A percentile compares a stretch with the other conserved stretches of the same genome.
These are phyloP conservation scores for Naegleria fowleri DNA, from an alignment of 208 protist species.

Conservation along the genomic window DNA sequence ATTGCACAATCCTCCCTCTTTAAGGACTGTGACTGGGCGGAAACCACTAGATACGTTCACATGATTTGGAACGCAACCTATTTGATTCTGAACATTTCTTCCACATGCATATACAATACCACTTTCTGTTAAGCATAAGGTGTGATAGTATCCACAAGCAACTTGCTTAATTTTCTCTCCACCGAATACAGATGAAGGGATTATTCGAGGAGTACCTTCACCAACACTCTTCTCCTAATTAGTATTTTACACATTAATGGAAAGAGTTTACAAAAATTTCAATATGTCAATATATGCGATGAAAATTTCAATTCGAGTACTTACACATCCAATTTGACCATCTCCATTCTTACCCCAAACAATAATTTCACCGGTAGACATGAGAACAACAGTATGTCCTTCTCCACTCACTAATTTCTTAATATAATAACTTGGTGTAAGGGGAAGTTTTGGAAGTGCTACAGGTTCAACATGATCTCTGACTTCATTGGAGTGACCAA, in stretches of 20 bases:
- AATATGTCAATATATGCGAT: too few relatives aligned
- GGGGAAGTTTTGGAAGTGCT: neutral
- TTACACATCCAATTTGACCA: neutral
- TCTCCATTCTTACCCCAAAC: neutral
- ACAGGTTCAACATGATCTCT: neutral
- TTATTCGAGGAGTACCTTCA: neutral
- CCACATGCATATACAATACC: neutral
- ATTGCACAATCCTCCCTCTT: neutral
- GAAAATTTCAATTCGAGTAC: too few relatives aligned
- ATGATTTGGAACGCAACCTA: neutral
- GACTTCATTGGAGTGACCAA: neutral
- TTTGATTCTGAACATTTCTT: constrained; percentile 5
- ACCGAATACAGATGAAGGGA: neutral
- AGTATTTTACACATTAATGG: too few relatives aligned
- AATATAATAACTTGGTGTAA: neutral
- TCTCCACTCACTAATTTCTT: neutral
- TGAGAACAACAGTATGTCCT: neutral
- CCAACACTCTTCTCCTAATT: neutral
- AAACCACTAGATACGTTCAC: neutral
- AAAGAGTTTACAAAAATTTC: too few relatives aligned
- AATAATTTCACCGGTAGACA: neutral
- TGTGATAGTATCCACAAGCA: constrained; percentile 12
- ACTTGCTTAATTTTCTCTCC: neutral
- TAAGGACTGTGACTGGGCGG: neutral
- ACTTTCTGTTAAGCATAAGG: neutral